Evolutionary conservation across 2,329 filamentous ascomycete species (phyloP), one percentile per base, ranked within the genome.

Genomic region (Phaeomoniella chlamydospora): DNA sequence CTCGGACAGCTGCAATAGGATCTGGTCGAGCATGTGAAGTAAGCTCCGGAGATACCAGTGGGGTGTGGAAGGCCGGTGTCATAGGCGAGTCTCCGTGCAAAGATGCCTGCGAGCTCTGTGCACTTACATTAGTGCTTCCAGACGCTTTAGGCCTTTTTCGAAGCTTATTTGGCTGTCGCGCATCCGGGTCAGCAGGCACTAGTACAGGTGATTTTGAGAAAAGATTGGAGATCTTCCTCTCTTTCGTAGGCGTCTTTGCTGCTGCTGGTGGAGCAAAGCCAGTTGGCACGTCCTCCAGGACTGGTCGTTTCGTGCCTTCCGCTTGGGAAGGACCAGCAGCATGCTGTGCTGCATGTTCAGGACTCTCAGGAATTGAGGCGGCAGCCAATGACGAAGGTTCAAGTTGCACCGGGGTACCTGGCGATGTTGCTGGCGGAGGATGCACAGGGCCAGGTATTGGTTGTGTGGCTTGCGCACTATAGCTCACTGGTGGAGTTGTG

Each of bases 21-120:
- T 49, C 45, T 11, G 43, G 41, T 37, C 46, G 37, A 13, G 43
- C 41, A 36, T 50, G 51, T 22, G 9, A 59, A 50, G 31, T 44
- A 16, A 49, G 35, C 29, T 55, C 50, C 14, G 53, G 50, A 5
- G 50, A 46, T 18, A 47, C 43, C 18, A 51, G 41, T 31, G 51
- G 45, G 22, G 56, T 50, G 36, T 49, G 49, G 29, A 57, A 46
- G 15, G 42, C 41, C 26, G 49, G 49, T 16, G 48, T 48, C 5
- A 39, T 52, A 11, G 49, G 52, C 5, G 55, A 51, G 12, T 51
- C 50, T 4, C 44, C 67, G 18, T 61, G 59, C n/a, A 93, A 63
- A 5, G 87, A 94, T 12, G 81, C 74, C 4, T 74, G 80, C 12
- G 90, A 96, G 51, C 87, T 94, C 44, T 94, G 86, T 0, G 88